A percentile compares a stretch with the other conserved stretches of the same genome.
Conservation (phyloP, 768 basidiomycete species). For the Tylopilus felleus region DNA sequence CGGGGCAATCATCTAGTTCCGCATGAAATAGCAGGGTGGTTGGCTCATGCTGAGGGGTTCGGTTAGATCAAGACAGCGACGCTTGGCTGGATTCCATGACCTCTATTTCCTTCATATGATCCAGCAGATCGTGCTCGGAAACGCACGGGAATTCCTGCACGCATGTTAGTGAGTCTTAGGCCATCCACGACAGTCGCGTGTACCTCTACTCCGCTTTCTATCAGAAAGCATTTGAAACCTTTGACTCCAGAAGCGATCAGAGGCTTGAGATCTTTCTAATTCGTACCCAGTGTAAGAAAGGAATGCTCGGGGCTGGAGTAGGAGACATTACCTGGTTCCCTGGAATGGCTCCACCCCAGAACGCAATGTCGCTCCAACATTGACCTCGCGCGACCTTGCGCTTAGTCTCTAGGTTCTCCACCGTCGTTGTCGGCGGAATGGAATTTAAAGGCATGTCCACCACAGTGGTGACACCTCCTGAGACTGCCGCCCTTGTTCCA, state of each 20-base stretch:
- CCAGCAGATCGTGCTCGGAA: slow-evolving; percentile 57
- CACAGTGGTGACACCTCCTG: slow-evolving; percentile 92
- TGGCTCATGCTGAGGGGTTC: slow-evolving; percentile 48
- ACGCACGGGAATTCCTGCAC: slow-evolving; percentile 91
- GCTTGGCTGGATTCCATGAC: slow-evolving; percentile 35
- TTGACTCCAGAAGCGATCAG: slow-evolving; percentile 79
- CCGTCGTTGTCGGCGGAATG: slow-evolving; percentile 91
- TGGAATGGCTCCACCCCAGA: slow-evolving; percentile 93
- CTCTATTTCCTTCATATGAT: slow-evolving; percentile 73
- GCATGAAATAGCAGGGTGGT: slow-evolving; percentile 90
- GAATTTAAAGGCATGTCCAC: slow-evolving; percentile 99
- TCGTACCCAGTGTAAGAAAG: background rate
- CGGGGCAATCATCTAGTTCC: slow-evolving; percentile 56
- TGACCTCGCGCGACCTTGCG: slow-evolving; percentile 66
- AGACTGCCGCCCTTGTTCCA: slow-evolving; percentile 85
- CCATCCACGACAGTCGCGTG: slow-evolving; percentile 8
- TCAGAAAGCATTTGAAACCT: slow-evolving; percentile 97
- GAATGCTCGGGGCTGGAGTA: background rate
- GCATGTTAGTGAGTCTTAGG: slow-evolving; percentile 4
- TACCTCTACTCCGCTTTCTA: slow-evolving; percentile 94
- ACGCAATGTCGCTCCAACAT: slow-evolving; percentile 66
- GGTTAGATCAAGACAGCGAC: slow-evolving; percentile 9
- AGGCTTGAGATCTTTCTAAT: slow-evolving; percentile 67
- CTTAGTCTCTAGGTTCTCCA: slow-evolving; percentile 71
- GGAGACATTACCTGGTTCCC: slow-evolving; percentile 65